Base-by-base conservation (phyloP, 345 rosid genomes). In the Citrus maxima region DNA sequence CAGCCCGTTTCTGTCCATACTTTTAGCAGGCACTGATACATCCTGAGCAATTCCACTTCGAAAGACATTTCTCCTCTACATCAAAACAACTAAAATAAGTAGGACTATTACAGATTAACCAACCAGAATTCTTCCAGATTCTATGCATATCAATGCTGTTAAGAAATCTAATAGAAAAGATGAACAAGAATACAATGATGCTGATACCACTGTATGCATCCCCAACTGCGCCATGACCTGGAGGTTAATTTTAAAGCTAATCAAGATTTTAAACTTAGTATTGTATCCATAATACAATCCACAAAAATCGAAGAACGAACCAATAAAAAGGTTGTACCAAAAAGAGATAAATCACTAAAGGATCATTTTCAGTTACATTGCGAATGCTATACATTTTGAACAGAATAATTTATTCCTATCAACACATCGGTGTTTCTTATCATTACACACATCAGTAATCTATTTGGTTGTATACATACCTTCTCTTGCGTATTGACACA, bases 11-110 rank as follows among this genome's bases (percentile, higher is more conserved):
- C 10, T 67, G 58, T 81, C 66, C 76, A 60, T 71, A 40, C 14
- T 61, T 79, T 37, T 69, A 61, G 75, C 58, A 68, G 35, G 30
- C 22, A 81, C 34, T 35, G 28, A 40, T 21, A 86, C 80, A 58
- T 74, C 62, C 78, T 75, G 32, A 27, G 30, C 75, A 83, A 59
- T 77, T 83, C 81, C 75, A 81, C 82, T 81, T 86, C 78, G 37
- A 19, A 67, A 81, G 77, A 69, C 86, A 86, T 79, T 13, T 27
- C 74, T 40, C 14, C 2, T 40, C 14, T 40, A 10, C 13, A 40
- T 40, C 49, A 40, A 66, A 60, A 59, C 21, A 4, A 77, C 4
- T 54, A 74, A 40, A 69, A 75, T 46, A 27, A 68, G 3, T 24
- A 24, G 25, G 28, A 24, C 10, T 38, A 10, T 35, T 24, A 6